phyloP scores from a whole-genome alignment of 306 rosid genomes.

The Vigna unguiculata region DNA sequence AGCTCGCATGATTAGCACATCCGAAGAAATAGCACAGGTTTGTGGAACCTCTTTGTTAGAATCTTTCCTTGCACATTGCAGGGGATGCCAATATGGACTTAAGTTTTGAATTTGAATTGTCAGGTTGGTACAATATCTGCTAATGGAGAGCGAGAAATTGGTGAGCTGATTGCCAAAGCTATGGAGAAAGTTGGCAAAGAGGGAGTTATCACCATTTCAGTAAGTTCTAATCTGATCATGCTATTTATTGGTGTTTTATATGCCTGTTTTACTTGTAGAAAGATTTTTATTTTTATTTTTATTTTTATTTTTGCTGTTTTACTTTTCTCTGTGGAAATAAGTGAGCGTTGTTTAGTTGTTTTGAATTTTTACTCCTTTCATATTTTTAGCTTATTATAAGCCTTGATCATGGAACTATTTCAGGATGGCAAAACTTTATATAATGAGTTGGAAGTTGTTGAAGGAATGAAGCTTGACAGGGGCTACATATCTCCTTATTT shows the following conservation, averaged over 20 bases:
- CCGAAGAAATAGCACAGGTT: conserved; percentile 98
- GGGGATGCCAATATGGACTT: not conserved
- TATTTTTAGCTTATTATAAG: not conserved
- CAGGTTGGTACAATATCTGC: conserved; percentile 97
- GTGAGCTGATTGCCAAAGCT: conserved; percentile 95
- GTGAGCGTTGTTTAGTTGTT: not conserved
- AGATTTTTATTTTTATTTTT: not conserved
- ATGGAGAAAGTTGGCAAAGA: conserved; percentile 99
- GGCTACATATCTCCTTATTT: conserved; percentile 97
- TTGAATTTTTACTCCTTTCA: not conserved
- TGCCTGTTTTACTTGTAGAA: not conserved
- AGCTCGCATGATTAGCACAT: conserved; percentile 93
- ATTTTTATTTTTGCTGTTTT: not conserved
- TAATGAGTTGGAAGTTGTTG: conserved; percentile 97
- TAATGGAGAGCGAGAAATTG: conserved; percentile 95
- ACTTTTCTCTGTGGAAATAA: no score
- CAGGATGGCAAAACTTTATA: conserved; percentile 94
- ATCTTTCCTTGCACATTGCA: not conserved
- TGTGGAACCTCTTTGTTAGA: conserved; percentile 29
- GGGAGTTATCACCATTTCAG: conserved; percentile 91
- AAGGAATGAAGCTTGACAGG: conserved; percentile 98
- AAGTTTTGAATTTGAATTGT: conserved; percentile 15
- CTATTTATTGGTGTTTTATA: not conserved
- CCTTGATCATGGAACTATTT: conserved; percentile 42
- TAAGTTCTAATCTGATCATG: conserved; percentile 50